Evolutionary conservation across 306 rosid genomes (phyloP).

Genomic region (Prunus mira): DNA sequence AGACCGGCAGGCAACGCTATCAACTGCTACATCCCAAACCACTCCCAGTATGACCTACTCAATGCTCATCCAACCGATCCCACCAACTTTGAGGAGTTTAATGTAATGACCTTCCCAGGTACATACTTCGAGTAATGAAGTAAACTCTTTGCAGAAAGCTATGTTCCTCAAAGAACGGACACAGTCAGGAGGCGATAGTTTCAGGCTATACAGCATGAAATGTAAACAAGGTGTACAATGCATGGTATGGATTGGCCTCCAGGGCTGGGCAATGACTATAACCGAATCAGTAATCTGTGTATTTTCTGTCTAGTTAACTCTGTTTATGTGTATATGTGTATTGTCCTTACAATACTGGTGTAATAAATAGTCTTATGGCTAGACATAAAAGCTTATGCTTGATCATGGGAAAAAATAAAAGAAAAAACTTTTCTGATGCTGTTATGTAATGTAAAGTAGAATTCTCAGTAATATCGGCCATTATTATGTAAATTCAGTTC

Average conservation of each 20-base stretch:
- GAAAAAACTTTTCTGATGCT: neutral
- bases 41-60: constrained; percentile 31
- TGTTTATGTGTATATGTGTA: neutral
- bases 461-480: neutral
- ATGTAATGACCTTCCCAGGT: constrained; percentile 32
- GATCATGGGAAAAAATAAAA: neutral
- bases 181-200: neutral
- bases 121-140: constrained; percentile 22
- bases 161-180: neutral
- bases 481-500: neutral
- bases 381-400: neutral
- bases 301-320: neutral
- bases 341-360: neutral
- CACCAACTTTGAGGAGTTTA: constrained; percentile 37
- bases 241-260: neutral
- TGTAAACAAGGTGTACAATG: neutral
- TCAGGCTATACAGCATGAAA: constrained; percentile 4
- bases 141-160: neutral
- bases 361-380: neutral
- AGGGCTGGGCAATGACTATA: neutral
- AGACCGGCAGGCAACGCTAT: constrained; percentile 18
- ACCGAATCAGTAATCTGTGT: neutral
- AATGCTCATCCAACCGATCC: constrained; percentile 21
- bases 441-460: neutral
- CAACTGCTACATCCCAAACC: constrained; percentile 30